Evolutionary conservation across 192 early-diverging fungal species (phyloP).

Genomic region (Spinellus fusiger): DNA sequence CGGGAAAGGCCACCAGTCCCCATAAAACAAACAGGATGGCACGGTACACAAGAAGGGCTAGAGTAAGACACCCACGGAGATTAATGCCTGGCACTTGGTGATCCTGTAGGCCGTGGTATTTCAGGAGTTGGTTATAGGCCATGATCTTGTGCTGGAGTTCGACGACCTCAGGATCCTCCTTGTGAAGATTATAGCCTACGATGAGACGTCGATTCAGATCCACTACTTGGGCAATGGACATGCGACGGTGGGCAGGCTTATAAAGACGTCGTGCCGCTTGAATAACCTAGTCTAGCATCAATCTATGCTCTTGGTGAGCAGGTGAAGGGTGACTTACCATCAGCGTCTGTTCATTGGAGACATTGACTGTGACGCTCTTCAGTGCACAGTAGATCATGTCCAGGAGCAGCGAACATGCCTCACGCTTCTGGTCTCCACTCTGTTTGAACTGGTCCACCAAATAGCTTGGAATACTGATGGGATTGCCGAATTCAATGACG

Average conservation of each 20-base stretch:
- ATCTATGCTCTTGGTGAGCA: background rate
- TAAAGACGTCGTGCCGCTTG: conserved; percentile 96
- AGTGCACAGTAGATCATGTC: conserved; percentile 72
- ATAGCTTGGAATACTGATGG: conserved; percentile 71
- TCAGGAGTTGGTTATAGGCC: conserved; percentile 84
- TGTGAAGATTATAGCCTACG: conserved; percentile 75
- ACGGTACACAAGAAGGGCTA: conserved; percentile 68
- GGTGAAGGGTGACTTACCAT: conserved; percentile 48
- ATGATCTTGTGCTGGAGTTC: conserved; percentile 69
- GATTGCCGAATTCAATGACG: conserved; percentile 96
- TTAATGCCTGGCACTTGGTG: conserved; percentile 89
- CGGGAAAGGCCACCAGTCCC: conserved; percentile 78
- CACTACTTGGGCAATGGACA: conserved; percentile 81
- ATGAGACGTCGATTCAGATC: conserved; percentile 87
- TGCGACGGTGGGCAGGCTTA: conserved; percentile 76
- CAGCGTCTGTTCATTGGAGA: conserved; percentile 86
- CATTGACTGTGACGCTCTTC: conserved; percentile 86
- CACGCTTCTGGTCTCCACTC: conserved; percentile 78
- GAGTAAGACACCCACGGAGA: conserved; percentile 58
- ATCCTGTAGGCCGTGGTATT: conserved; percentile 92
- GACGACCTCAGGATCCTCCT: conserved; percentile 75
- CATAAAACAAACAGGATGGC: conserved; percentile 63
- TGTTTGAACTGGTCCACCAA: conserved; percentile 76
- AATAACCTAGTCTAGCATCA: conserved; percentile 61
- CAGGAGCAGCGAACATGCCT: conserved; percentile 76